Evolutionary conservation across 495 filamentous ascomycete genomes (phyloP).

Genomic region (Penicillium argentinense): DNA sequence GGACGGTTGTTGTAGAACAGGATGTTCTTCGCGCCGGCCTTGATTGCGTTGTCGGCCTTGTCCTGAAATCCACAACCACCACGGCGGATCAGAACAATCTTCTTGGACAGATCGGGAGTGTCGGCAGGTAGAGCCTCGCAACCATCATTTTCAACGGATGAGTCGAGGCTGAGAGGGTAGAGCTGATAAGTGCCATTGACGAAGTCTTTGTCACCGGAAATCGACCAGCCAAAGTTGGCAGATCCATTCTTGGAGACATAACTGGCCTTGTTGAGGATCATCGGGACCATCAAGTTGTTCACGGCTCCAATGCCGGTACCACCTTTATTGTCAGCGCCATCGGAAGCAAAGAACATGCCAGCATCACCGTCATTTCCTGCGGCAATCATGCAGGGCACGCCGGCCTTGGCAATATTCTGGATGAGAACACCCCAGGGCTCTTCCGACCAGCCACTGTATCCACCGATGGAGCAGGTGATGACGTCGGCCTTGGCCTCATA

Average conservation of each 20-base stretch:
- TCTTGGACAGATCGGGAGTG: conserved; percentile 49
- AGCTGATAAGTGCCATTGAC: conserved; percentile 28
- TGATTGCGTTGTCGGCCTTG: conserved; percentile 50
- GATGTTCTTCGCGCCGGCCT: conserved; percentile 54
- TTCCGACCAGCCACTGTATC: conserved; percentile 53
- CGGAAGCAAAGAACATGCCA: conserved; percentile 54
- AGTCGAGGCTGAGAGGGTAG: conserved; percentile 51
- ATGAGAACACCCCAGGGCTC: conserved; percentile 12
- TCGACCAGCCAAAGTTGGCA: conserved; percentile 17
- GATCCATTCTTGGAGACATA: conserved; percentile 16
- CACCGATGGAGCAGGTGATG: conserved; percentile 61
- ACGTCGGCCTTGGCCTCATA: conserved; percentile 58
- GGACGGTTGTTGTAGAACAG: conserved; percentile 48
- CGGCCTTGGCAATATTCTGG: conserved; percentile 16
- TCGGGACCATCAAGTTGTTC: conserved; percentile 43
- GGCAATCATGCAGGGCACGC: conserved; percentile 55
- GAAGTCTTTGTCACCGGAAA: conserved; percentile 10
- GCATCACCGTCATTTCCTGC: conserved; percentile 52
- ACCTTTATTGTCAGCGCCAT: conserved; percentile 32
- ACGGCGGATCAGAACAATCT: conserved; percentile 55
- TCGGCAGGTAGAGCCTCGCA: conserved; percentile 44
- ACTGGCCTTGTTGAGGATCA: conserved; percentile 10
- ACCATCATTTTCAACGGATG: conserved; percentile 42
- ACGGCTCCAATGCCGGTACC: conserved; percentile 56
- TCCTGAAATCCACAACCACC: conserved; percentile 50